Conservation (phyloP, 495 filamentous ascomycete species). For the Penicillium macrosclerotiorum region DNA sequence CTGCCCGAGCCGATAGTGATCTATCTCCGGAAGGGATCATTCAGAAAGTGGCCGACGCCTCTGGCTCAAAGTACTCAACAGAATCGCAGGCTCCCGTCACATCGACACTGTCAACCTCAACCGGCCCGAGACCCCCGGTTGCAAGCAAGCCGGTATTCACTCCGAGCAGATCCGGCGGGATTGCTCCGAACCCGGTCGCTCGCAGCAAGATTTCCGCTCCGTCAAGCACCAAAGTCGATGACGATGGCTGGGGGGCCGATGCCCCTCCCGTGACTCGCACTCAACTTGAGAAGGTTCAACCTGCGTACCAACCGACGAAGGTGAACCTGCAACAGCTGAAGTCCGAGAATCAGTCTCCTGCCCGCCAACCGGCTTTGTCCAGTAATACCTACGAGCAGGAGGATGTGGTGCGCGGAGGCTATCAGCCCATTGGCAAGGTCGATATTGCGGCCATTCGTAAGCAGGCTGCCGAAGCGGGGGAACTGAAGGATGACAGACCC, state of each 20-base stretch:
- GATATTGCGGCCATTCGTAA: constrained; percentile 87
- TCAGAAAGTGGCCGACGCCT: constrained; percentile 93
- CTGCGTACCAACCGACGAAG: constrained; percentile 91
- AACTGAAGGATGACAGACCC: constrained; percentile 69
- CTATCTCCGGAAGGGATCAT: constrained; percentile 83
- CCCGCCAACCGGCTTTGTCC: constrained; percentile 42
- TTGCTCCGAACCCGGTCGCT: constrained; percentile 57
- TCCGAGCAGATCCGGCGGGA: constrained; percentile 67
- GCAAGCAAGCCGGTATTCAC: constrained; percentile 88
- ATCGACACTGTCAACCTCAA: constrained; percentile 19
- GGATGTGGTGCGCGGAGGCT: constrained; percentile 82
- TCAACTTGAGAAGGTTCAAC: constrained; percentile 86
- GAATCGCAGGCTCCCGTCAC: constrained; percentile 48
- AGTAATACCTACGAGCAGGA: constrained; percentile 32
- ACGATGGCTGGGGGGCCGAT: constrained; percentile 95
- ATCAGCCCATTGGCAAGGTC: constrained; percentile 94
- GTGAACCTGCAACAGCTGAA: constrained; percentile 80
- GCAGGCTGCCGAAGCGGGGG: constrained; percentile 66
- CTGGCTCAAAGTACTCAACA: constrained; percentile 88
- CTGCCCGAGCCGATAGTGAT: constrained; percentile 85
- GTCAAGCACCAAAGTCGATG: constrained; percentile 52
- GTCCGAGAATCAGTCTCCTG: constrained; percentile 63
- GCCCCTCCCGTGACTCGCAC: constrained; percentile 83
- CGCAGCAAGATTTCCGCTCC: constrained; percentile 42
- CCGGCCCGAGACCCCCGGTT: constrained; percentile 63